Evolutionary conservation across 2,329 filamentous ascomycete genomes (phyloP).

Genomic region (Aquanectria penicillioides): DNA sequence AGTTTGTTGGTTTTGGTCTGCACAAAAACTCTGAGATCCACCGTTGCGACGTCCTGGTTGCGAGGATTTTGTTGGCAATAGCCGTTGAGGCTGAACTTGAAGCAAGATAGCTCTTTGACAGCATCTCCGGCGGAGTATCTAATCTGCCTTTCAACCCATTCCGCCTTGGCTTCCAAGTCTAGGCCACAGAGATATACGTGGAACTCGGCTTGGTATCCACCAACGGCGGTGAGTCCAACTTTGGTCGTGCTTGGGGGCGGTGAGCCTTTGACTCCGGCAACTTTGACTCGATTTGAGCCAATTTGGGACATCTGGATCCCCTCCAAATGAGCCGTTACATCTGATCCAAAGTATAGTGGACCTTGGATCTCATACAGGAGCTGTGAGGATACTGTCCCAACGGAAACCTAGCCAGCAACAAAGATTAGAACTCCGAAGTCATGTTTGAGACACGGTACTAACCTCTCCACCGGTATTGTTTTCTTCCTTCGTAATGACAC

Average conservation of each 20-base stretch:
- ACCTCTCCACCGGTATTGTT: constrained; percentile 47
- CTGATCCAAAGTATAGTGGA: constrained; percentile 51
- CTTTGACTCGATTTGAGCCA: constrained; percentile 39
- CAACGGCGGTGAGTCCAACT: constrained; percentile 53
- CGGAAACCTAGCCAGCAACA: too few relatives aligned
- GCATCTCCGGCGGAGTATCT: constrained; percentile 24
- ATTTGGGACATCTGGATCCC: constrained; percentile 57
- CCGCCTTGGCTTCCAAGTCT: constrained; percentile 51
- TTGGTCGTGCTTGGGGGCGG: constrained; percentile 35
- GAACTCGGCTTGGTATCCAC: constrained; percentile 54
- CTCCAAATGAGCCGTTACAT: constrained; percentile 50
- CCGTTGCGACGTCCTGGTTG: constrained; percentile 56
- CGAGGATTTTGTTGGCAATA: constrained; percentile 48
- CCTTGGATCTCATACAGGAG: constrained; percentile 54
- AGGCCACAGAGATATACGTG: constrained; percentile 54
- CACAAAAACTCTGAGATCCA: constrained; percentile 55
- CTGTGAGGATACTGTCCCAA: constrained; percentile 42
- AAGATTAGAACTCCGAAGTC: too few relatives aligned
- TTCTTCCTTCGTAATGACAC: constrained; percentile 47
- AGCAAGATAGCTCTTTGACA: constrained; percentile 44
- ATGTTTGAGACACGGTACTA: too few relatives aligned
- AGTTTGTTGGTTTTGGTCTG: constrained; percentile 49
- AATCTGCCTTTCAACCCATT: constrained; percentile 24
- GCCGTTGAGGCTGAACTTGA: constrained; percentile 49
- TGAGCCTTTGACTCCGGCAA: constrained; percentile 34